Base-by-base conservation (phyloP, 2,329 filamentous ascomycete genomes). In the Trichothecium roseum region DNA sequence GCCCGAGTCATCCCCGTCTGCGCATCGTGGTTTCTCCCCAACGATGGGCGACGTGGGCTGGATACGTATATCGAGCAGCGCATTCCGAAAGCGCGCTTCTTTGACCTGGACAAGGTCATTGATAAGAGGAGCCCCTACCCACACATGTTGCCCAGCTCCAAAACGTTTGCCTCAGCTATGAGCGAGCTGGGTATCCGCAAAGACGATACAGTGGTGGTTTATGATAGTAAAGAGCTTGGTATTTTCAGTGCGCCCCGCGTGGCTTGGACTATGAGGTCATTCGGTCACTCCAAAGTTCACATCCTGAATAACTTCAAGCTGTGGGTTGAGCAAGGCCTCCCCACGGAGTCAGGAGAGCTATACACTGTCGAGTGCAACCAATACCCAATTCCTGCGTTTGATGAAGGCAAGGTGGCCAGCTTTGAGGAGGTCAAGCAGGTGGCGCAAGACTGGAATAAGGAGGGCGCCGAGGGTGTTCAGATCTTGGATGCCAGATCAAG, bases 21-120 rank as follows among this genome's bases (percentile, higher is more conserved):
- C 60, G 91, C 88, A 32, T 74, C 86, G 17, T 98, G 91, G 91
- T 98, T 95, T 54, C 74, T 98, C 43, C 91, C 91, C 43, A 96
- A 94, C 57, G 89, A 94, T 47, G 75, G 75, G 36, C 80, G 87
- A 42, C 84, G 75, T 34, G 91, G 91, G 36, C 76, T 83, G 47
- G 71, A 91, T 44, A 77, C 81, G 30, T 98, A 89, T 66, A 74
- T 78, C 45, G 74, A 85, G 54, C 75, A 79, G 53, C 84, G 86
- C 49, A 91, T 98, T 43, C 89, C 88, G 16, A 79, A 81, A 51
- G 82, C 91, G 2, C 83, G 87, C 22, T 98, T 96, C 73, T 98
- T 98, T 58, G 88, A 98, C 58, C 72, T 98, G 36, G 91, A 98
- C 60, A 85, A 78, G 49, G 74, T 94, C 54, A 86, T 91, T 51